A percentile compares a stretch with the other conserved stretches of the same genome.
Evolutionary conservation across 768 basidiomycete genomes (phyloP).

Genomic region (Wakefieldia striispora): DNA sequence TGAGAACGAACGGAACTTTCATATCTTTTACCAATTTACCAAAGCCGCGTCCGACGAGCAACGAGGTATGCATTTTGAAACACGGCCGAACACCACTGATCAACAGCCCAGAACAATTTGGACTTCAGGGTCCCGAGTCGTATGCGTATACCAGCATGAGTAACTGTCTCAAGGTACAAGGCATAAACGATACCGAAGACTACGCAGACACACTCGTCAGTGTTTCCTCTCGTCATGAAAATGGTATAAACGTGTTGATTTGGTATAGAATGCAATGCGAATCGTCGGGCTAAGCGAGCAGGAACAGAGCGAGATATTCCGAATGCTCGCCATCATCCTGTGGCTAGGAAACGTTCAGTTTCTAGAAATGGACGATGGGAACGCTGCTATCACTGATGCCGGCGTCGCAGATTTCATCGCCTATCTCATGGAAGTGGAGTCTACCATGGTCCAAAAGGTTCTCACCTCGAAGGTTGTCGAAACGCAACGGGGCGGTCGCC

Average conservation of each 20-base stretch:
- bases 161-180: conserved; percentile 87
- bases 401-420: conserved; percentile 93
- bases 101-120: conserved; percentile 72
- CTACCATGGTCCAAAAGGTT: conserved; percentile 78
- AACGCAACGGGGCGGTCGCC: conserved; percentile 86
- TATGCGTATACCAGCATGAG: conserved; percentile 93
- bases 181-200: conserved; percentile 87
- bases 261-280: conserved; percentile 81
- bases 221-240: conserved; percentile 3
- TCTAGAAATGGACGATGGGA: conserved; percentile 84
- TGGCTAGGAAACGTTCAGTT: conserved; percentile 98
- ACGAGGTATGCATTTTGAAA: conserved; percentile 56
- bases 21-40: conserved; percentile 99
- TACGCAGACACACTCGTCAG: conserved; percentile 86
- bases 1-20: conserved; percentile 94
- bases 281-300: conserved; percentile 80
- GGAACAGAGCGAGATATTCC: conserved; percentile 92
- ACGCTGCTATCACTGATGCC: conserved; percentile 74
- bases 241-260: conserved; percentile 1
- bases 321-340: conserved; percentile 86
- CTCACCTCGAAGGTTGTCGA: conserved; percentile 85
- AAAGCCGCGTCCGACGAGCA: conserved; percentile 90
- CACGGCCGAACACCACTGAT: conserved; percentile 8
- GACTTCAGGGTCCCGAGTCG: conserved; percentile 92
- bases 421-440: conserved; percentile 89